Evolutionary conservation across 2,329 filamentous ascomycete species (phyloP).

Genomic region (Didymella sp.): DNA sequence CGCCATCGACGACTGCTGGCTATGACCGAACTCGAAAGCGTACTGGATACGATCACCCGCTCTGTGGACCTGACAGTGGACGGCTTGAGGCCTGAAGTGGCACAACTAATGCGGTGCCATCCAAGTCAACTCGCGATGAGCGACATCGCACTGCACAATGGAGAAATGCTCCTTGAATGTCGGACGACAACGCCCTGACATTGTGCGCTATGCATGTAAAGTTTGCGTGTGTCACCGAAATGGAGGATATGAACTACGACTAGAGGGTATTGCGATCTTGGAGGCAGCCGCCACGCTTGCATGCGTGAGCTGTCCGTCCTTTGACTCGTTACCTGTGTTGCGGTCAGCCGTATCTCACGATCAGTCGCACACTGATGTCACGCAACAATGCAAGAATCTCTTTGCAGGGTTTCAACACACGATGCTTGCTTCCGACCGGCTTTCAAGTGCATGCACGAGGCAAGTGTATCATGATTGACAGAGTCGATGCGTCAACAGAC

Average conservation of each 20-base stretch:
- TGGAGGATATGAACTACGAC: conserved; percentile 13
- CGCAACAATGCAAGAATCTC: neutral
- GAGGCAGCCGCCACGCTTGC: neutral
- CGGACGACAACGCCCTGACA: conserved; percentile 6
- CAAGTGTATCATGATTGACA: neutral
- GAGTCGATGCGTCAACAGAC: neutral
- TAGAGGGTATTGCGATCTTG: neutral
- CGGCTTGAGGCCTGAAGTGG: conserved; percentile 17
- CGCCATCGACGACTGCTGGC: neutral
- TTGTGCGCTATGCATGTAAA: conserved; percentile 5
- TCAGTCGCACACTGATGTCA: neutral
- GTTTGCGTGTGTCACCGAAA: conserved; percentile 1
- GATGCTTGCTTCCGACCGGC: neutral
- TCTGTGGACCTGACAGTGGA: conserved; percentile 18
- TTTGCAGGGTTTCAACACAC: neutral
- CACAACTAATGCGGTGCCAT: conserved; percentile 23
- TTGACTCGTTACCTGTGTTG: neutral
- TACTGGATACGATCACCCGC: conserved; percentile 1
- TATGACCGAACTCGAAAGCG: neutral
- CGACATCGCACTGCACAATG: conserved; percentile 3
- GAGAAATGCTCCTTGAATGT: conserved; percentile 4
- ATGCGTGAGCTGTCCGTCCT: neutral
- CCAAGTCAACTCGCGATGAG: conserved; percentile 10
- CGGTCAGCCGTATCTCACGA: neutral
- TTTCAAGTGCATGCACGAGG: conserved; percentile 12